Base-by-base conservation (phyloP, 768 basidiomycete species). In the Suillus clintonianus region DNA sequence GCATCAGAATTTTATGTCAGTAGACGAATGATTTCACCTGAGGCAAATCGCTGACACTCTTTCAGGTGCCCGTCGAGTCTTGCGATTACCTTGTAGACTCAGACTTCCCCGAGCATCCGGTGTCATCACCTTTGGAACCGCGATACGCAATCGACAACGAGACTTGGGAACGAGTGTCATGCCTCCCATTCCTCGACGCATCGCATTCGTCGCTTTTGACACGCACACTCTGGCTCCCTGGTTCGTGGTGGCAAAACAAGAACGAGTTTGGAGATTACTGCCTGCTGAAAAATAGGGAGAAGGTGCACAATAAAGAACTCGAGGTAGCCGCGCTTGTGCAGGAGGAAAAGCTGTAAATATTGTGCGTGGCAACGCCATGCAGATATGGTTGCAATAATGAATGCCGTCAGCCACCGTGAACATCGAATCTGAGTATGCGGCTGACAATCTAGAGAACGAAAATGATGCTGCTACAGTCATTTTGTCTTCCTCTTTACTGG, bases 81-180 rank as follows among this genome's bases (percentile, higher is more conserved):
- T 99, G 97, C 73, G 91, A 94, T 74, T 98, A 97, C 77, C 81
- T 99, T 64, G 81, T 99, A 66, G 95, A 98, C 75, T 84, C 94
- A 48, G 91, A 95, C 77, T 94, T 93, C 73, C 95, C 95, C 0
- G 75, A 78, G 1, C 87, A 91, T 66, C 85, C 90, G 2, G 72
- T 77, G 13, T 74, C 72, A 42, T 85, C 88, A 15, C 37, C 67
- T 5, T 76, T 85, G 53, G 95, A 97, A 71, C 94, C 92, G n/a
- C 89, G 94, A 39, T 96, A 94, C 75, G 84, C 86, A 32, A 67
- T 81, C 27, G 86, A 94, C 70, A 73, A 75, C 47, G 76, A 81
- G 17, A 86, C 80, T 9, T 99, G 95, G 94, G 90, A 96, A 53
- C 87, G 88, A 22, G 87, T 92, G n/a, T 76, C 75, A 60, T 99